Base-by-base conservation (phyloP, 345 rosid genomes). In the Jatropha curcas region DNA sequence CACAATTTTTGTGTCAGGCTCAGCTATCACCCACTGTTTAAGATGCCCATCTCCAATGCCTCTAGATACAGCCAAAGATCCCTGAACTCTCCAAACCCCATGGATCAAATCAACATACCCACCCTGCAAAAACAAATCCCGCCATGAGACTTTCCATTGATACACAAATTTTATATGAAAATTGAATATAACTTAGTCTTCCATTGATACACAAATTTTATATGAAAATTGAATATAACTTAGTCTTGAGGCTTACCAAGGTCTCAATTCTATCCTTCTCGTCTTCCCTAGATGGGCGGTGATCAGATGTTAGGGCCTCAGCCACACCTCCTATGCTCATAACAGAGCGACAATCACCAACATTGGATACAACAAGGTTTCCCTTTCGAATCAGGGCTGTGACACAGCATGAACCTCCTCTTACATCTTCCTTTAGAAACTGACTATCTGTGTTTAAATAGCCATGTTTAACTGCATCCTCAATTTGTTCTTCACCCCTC, bases 341-440 rank as follows among this genome's bases (percentile, higher is more conserved):
- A 60, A 94, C 98, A 58, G 98, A 97, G 10, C 98, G 97, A 69
- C 97, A 94, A 62, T 94, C 97, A 24, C 97, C 98, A 0, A 88
- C 95, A 53, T 94, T 92, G 7, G 98, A 87, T 8, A 94, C 89
- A 6, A 92, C 81, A 62, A 94, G 96, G 60, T 80, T 85, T 59
- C 97, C 97, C 0, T 84, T 81, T 2, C 79, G 70, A 60, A 92
- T 64, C 79, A 94, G 66, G 74, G 98, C 97, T 2, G 98, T 92
- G 58, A 94, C 93, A 60, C 92, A 90, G 60, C 98, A 94, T 0
- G 98, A 79, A 34, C 98, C 98, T 24, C 98, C 97, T 3, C 77
- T 65, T 0, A 74, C 41, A 25, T 89, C 91, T 81, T 85, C 80
- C 58, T 80, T 78, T 10, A 92, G 79, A 77, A 92, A 94, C 73